These are phyloP conservation scores for Leptomonas pyrrhocoris DNA, from an alignment of 208 protist genomes.

Conservation along the genomic window DNA sequence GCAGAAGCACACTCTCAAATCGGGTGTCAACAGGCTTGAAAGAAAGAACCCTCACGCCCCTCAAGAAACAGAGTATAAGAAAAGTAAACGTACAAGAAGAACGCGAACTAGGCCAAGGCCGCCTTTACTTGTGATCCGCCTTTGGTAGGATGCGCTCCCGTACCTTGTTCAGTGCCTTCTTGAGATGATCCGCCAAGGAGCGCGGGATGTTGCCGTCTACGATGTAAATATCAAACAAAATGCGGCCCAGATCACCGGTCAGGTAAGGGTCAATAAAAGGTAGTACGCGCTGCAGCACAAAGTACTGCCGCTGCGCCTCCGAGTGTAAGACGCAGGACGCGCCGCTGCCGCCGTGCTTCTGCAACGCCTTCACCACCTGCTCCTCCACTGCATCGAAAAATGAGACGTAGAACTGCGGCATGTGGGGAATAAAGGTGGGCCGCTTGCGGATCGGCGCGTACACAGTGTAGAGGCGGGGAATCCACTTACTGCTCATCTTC, in stretches of 20 bases:
- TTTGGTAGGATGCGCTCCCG: constrained; percentile 9
- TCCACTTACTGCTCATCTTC: constrained; percentile 30
- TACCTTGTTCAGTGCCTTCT: constrained; percentile 36
- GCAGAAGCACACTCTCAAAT: too few species aligned
- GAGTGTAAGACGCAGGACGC: constrained; percentile 38
- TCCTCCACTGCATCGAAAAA: constrained; percentile 49
- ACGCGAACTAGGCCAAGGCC: background rate
- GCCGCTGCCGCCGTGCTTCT: constrained; percentile 26
- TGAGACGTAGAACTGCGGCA: constrained; percentile 42
- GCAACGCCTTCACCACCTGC: constrained; percentile 36
- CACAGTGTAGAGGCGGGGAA: constrained; percentile 33
- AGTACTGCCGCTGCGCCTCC: constrained; percentile 53
- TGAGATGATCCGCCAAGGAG: constrained; percentile 34
- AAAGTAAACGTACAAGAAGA: too few species aligned
- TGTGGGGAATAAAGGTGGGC: constrained; percentile 37
- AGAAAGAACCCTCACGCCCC: too few species aligned
- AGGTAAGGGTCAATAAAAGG: constrained; percentile 64
- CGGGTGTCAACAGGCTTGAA: too few species aligned
- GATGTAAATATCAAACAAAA: constrained; percentile 56
- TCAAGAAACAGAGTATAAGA: too few species aligned
- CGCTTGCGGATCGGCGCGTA: constrained; percentile 31
- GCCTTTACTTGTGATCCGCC: background rate
- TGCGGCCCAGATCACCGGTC: constrained; percentile 35
- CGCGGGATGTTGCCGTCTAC: constrained; percentile 39
- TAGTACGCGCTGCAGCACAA: constrained; percentile 47